Evolutionary conservation across 2,329 filamentous ascomycete genomes (phyloP), one percentile per base, ranked within the genome.

Genomic region (Dactylonectria estremocensis): DNA sequence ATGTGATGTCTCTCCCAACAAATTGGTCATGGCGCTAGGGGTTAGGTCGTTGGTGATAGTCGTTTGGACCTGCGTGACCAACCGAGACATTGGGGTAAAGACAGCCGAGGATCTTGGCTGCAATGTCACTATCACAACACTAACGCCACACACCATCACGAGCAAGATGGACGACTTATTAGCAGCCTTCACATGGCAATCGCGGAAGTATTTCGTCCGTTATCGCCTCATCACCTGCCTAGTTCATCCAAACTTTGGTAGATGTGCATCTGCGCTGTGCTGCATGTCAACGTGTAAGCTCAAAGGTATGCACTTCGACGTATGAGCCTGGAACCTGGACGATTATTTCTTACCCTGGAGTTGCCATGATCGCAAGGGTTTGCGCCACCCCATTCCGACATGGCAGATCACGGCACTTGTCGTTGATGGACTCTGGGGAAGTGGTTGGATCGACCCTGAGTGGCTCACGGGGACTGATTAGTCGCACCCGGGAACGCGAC

Each of bases 161-260:
- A 37, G 50, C 56, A 33, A 9, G 20, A 20, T 45, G 48, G 33
- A 45, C 18, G 22, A n/a, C 31, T n/a, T n/a, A 28, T 53, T n/a
- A 50, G 53, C 31, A 24, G 22, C 7, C 59, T 67, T 63, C 64
- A 67, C 64, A 63, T 66, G 58, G 48, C 22, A 66, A 66, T 62
- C 37, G 13, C 48, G 46, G 52, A 49, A 6, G 40, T 35, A 28
- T 24, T 8, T 28, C 22, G 13, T 46, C 58, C 53, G 20, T 52
- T 35, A 24, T 54, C 55, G 31, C 20, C 16, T 24, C 50, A 40
- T 55, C 61, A 63, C 61, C 61, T 64, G 61, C 61, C 61, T 14
- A 48, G 48, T 59, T 54, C 24, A 28, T 43, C 22, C 61, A 33
- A 24, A 14, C 48, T 24, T 13, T 8, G n/a, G 22, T 6, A 33